phyloP scores from a whole-genome alignment of 2,329 filamentous ascomycete species.

The Colletotrichum endophyticum region DNA sequence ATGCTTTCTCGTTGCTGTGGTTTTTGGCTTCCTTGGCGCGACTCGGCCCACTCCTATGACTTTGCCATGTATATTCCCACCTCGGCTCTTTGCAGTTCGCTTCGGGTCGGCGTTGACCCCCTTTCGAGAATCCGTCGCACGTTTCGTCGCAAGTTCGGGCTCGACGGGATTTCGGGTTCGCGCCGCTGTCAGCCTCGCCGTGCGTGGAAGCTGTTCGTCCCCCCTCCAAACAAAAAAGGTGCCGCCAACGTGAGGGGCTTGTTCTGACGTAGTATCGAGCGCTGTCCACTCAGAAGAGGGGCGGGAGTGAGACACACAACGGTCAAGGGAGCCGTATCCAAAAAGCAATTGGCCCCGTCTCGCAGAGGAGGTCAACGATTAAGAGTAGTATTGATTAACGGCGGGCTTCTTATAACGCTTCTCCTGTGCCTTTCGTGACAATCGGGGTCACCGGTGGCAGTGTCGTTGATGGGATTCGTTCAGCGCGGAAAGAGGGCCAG shows the following conservation, averaged over 20 bases:
- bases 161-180: neutral
- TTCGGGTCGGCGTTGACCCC: neutral
- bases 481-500: neutral
- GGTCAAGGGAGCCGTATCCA: neutral
- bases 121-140: neutral
- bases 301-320: neutral
- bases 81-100: neutral
- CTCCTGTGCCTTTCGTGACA: neutral
- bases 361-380: neutral
- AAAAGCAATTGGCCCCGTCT: neutral
- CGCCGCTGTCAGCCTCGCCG: neutral
- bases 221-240: neutral
- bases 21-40: conserved; percentile 10
- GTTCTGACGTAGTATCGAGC: conserved; percentile 14
- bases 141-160: conserved; percentile 5
- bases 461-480: neutral
- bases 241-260: conserved; percentile 6
- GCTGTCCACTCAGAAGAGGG: neutral
- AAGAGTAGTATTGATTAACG: neutral
- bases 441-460: neutral
- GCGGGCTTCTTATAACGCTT: neutral
- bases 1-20: neutral
- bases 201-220: neutral
- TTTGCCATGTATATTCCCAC: conserved; percentile 7
- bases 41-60: conserved; percentile 13